Evolutionary conservation across 257 asterid genomes (phyloP), one percentile per base, ranked within the genome.

Genomic region (Lithospermum erythrorhizon): DNA sequence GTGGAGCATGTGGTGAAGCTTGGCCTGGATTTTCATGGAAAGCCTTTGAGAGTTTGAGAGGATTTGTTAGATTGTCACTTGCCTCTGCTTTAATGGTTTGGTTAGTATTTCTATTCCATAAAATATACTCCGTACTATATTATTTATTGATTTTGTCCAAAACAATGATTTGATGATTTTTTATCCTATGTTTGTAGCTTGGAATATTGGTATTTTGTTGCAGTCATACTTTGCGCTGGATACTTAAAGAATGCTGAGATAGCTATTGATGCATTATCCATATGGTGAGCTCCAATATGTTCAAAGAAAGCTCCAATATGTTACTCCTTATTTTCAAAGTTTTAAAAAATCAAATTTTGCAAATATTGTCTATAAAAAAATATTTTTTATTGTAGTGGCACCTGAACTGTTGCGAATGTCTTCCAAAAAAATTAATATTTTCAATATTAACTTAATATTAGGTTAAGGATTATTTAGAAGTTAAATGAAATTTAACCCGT

Each of bases 41-140:
- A 69, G 85, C 94, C 4, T 76, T 82, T 59, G 70, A 68, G 5
- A 68, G 70, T 52, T 67, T 84, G 3, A 70, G 80, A 72, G 83
- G 78, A 0, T 84, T 84, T 61, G 80, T 82, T 2, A 68, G 61
- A 48, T 54, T 84, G 15, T 84, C 88, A 11, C 6, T 77, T 45
- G 86, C 84, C 4, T 84, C 93, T 0, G 93, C 85, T 1, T 68
- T 84, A 0, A 84, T 84, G 94, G 62, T 84, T 15, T 82, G 89
- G 94, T 84, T 18, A 65, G 82, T 69, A n/a, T 56, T 56, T 7
- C 20, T 2, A 53, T 21, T 53, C 19, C 56, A 53, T 53, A 17
- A 53, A 53, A 2, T 14, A 53, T 18, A 35, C 9, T 35, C 11
- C 45, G 30, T 3, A 27, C n/a, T n/a, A n/a, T n/a, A n/a, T 3